Base-by-base conservation (phyloP, 2,329 filamentous ascomycete genomes). In the Geosmithia flava region DNA sequence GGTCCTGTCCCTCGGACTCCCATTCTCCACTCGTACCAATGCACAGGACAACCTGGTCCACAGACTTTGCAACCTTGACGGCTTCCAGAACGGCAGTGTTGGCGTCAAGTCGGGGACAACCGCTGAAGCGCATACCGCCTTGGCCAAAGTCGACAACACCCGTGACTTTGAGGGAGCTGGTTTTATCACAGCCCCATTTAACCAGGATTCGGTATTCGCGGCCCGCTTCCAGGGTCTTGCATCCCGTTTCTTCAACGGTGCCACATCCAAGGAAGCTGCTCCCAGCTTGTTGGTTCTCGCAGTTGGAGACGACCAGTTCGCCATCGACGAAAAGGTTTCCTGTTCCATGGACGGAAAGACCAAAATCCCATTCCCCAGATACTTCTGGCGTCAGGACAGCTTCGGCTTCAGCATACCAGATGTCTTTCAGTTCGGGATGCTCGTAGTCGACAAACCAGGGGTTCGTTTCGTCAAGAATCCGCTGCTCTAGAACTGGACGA, bases 1-100 rank as follows among this genome's bases (percentile, higher is more conserved):
- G 80, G 64, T 95, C 88, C 40, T 77, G 71, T 30, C 85, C 85
- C 66, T 90, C 86, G 0, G 81, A 83, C 62, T 91, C 87, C 84
- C 85, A 91, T 58, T 91, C 85, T 39, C 76, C 76, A 57, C 89
- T 90, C 45, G 93, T 73, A 2, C 87, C 87, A 2, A 81, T 82
- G 58, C 86, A 85, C 48, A 93, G 70, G 52, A 93, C 74, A 45
- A 90, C 87, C 58, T 90, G 83, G 49, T 91, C 85, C 1, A 82
- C 81, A 42, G 76, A 72, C 58, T 73, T 75, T 29, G 87, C 87
- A 7, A 85, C 69, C 27, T 75, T 70, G 1, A 84, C 82, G 1
- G 87, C 85, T 51, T 80, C 72, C 46, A 74, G 66, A 49, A 89
- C 80, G 57, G 83, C 77, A 16, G 73, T 70, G 49, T 76, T 64